A percentile compares a stretch with the other conserved stretches of the same genome.
These are phyloP conservation scores for Mortierella alpina DNA, from an alignment of 192 early-diverging fungal genomes.

Conservation along the genomic window DNA sequence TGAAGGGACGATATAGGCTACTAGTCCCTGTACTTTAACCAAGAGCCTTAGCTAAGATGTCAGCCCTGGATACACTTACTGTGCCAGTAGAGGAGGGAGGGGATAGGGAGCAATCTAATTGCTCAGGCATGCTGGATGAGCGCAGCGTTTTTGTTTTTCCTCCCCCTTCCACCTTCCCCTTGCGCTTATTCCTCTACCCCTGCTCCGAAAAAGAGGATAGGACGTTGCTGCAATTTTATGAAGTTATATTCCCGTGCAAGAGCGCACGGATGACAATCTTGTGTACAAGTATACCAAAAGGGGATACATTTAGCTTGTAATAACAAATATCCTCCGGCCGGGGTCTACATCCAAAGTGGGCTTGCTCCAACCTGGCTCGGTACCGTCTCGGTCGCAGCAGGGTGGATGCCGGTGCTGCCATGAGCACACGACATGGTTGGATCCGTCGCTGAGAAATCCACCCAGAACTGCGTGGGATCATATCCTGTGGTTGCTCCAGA, in stretches of 20 bases:
- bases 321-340: not conserved
- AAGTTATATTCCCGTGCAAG: not conserved
- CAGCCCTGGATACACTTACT: too few relatives aligned
- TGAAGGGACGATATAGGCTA: too few relatives aligned
- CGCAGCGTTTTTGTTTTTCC: not conserved
- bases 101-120: too few relatives aligned
- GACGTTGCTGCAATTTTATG: not conserved
- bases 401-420: constrained; percentile 1
- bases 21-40: too few relatives aligned
- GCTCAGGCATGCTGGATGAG: too few relatives aligned
- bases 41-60: too few relatives aligned
- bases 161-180: not conserved
- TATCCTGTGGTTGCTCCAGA: constrained; percentile 6
- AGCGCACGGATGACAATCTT: not conserved
- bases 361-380: constrained; percentile 22
- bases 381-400: not conserved
- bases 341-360: constrained; percentile 17
- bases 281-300: not conserved
- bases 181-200: not conserved
- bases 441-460: constrained; percentile 29
- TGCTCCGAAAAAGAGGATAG: not conserved
- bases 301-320: not conserved
- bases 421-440: not conserved
- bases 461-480: constrained; percentile 44
- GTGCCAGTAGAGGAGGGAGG: too few relatives aligned